Evolutionary conservation across 495 filamentous ascomycete species (phyloP), one percentile per base, ranked within the genome.

Genomic region (Penicillium herquei): DNA sequence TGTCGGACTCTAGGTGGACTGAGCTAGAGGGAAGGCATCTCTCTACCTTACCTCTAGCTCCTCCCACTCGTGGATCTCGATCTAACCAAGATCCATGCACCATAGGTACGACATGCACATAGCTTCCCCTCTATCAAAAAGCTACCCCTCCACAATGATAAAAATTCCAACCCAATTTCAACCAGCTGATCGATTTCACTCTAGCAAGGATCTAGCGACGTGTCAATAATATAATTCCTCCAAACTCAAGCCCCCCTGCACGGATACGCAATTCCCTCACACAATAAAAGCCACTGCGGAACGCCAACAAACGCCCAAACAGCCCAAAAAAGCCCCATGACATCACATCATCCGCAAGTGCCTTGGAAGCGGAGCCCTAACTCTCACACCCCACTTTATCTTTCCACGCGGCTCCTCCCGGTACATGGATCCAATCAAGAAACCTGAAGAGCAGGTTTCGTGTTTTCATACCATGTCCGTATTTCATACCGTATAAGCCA

Each of bases 31-130:
- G 21, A 26, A 26, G 21, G 21, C 21, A 26, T 26, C 21, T 26
- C 21, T 26, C 21, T 26, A 4, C 55, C 55, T 52, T 52, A 34
- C 43, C 49, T 57, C 55, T 57, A 57, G 55, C 37, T 49, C 43
- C 18, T 46, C 40, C 48, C 40, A 26, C 31, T 34, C 14, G 54
- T 44, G 31, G 48, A 56, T 46, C 32, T 17, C 6, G 39, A 35
- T 39, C 43, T 21, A 32, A 26, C 32, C 26, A 41, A 14, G 10
- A 31, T 21, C 43, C 43, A 21, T 21, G 16, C 41, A 44, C 9
- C 21, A 39, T n/a, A 39, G 21, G 21, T 26, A 4, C 2, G 12
- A 9, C 34, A 37, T 37, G 34, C 34, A 37, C 34, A 37, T 26
- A 26, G 21, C 21, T 26, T 26, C 21, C 21, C 21, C 21, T 26